phyloP scores from a whole-genome alignment of 805 yeast genomes.

The Metschnikowia sp. region DNA sequence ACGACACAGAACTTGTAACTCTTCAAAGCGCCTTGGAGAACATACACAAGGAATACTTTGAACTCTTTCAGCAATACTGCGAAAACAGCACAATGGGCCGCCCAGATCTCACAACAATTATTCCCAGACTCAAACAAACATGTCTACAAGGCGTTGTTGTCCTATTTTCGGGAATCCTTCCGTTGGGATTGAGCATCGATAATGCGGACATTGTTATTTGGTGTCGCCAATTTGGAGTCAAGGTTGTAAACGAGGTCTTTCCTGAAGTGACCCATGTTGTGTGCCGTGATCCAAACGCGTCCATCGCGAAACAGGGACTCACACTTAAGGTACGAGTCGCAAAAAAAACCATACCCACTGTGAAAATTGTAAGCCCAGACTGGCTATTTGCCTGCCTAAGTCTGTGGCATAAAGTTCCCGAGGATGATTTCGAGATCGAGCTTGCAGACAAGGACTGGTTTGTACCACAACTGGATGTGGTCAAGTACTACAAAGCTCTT shows the following conservation, averaged over 20 bases:
- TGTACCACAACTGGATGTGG: slow-evolving; percentile 43
- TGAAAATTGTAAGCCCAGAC: slow-evolving; percentile 82
- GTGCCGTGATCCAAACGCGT: slow-evolving; percentile 55
- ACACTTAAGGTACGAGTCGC: slow-evolving; percentile 87
- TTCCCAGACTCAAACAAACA: slow-evolving; percentile 67
- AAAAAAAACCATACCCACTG: slow-evolving; percentile 52
- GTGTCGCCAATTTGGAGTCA: slow-evolving; percentile 91
- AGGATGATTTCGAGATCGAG: slow-evolving; percentile 52
- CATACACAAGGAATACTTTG: slow-evolving; percentile 68
- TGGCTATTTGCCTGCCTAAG: slow-evolving; percentile 90
- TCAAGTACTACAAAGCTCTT: slow-evolving; percentile 37
- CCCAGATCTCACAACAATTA: slow-evolving; percentile 67
- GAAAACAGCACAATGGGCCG: slow-evolving; percentile 15
- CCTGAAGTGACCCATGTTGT: slow-evolving; percentile 82
- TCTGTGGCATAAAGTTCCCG: slow-evolving; percentile 70
- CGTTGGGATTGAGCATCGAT: slow-evolving; percentile 70
- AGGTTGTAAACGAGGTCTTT: slow-evolving; percentile 66
- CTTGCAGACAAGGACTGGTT: slow-evolving; percentile 44
- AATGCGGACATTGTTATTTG: slow-evolving; percentile 86
- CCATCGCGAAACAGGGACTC: slow-evolving; percentile 29
- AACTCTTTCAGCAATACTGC: slow-evolving; percentile 4
- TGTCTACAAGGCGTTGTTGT: slow-evolving; percentile 69
- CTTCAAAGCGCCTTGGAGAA: slow-evolving; percentile 58
- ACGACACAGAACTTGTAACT: slow-evolving; percentile 70
- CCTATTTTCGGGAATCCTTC: slow-evolving; percentile 85